These are phyloP conservation scores for Alliaria petiolata DNA, from an alignment of 345 rosid species.

Conservation along the genomic window DNA sequence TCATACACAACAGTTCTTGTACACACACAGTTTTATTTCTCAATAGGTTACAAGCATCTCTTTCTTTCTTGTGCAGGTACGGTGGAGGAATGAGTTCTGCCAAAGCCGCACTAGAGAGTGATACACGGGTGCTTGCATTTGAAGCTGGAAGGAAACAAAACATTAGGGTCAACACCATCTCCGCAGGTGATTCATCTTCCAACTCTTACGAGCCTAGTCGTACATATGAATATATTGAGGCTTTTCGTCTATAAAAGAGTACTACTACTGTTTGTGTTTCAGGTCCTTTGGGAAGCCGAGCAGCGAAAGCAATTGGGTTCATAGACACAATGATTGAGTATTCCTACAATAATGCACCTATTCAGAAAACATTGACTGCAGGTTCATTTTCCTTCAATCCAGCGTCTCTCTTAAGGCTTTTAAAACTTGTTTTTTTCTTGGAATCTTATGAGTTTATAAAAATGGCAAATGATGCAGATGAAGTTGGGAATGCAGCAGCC, in stretches of 20 bases:
- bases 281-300: constrained; percentile 86
- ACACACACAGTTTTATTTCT: background rate
- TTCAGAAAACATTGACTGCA: constrained; percentile 82
- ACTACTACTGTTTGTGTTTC: background rate
- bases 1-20: background rate
- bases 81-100: constrained; percentile 99
- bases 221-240: background rate
- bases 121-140: constrained; percentile 83
- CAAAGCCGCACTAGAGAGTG: constrained; percentile 96
- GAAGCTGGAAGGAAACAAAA: constrained; percentile 87
- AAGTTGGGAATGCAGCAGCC: constrained; percentile 91
- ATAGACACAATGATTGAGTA: constrained; percentile 85
- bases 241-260: background rate
- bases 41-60: background rate
- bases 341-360: constrained; percentile 73
- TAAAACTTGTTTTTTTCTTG: background rate
- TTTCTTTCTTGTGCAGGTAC: constrained; percentile 45
- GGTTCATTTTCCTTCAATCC: constrained; percentile 39
- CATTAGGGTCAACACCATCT: constrained; percentile 83
- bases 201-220: background rate
- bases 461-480: constrained; percentile 51
- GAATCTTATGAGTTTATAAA: background rate
- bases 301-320: constrained; percentile 89
- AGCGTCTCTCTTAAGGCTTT: background rate
- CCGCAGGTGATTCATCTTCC: constrained; percentile 56